Percentiles rank a stretch among this genome's conserved stretches.
phyloP scores from a whole-genome alignment of 1,284 basidiomycete genomes.

The Tranzscheliella williamsii region DNA sequence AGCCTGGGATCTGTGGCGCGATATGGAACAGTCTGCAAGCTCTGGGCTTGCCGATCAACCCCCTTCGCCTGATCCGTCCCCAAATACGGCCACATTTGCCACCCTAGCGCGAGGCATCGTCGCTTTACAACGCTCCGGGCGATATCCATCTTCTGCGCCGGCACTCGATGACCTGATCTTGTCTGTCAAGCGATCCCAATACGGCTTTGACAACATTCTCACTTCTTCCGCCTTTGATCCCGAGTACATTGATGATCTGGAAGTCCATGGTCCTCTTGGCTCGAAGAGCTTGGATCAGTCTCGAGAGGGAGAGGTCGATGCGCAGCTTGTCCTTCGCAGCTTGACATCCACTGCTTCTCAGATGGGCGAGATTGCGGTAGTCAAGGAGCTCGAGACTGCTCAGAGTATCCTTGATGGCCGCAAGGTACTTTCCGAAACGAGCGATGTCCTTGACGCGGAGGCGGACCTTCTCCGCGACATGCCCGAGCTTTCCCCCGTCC shows the following conservation, averaged over 20 bases:
- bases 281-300: conserved; percentile 25
- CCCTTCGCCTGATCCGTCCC: conserved; percentile 37
- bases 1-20: conserved; percentile 46
- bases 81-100: conserved; percentile 43
- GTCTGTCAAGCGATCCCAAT: conserved; percentile 29
- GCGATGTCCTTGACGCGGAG: conserved; percentile 1
- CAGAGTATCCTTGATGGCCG: conserved; percentile 32
- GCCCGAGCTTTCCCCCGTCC: conserved; percentile 45
- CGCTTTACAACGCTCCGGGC: conserved; percentile 26
- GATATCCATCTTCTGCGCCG: conserved; percentile 33
- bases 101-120: conserved; percentile 51
- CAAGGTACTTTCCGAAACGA: conserved; percentile 17
- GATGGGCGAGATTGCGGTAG: conserved; percentile 33
- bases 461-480: conserved; percentile 13
- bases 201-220: conserved; percentile 37
- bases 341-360: conserved; percentile 32
- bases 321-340: conserved; percentile 19
- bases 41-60: conserved; percentile 11
- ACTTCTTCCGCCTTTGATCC: conserved; percentile 44
- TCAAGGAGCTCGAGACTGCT: conserved; percentile 40
- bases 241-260: conserved; percentile 16
- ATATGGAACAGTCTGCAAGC: conserved; percentile 30
- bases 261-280: conserved; percentile 24
- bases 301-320: conserved; percentile 37
- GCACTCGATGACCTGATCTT: conserved; percentile 29